Evolutionary conservation across 129 eudicot genomes (phyloP), one percentile per base, ranked within the genome.

Genomic region (Artemisia tridentata): DNA sequence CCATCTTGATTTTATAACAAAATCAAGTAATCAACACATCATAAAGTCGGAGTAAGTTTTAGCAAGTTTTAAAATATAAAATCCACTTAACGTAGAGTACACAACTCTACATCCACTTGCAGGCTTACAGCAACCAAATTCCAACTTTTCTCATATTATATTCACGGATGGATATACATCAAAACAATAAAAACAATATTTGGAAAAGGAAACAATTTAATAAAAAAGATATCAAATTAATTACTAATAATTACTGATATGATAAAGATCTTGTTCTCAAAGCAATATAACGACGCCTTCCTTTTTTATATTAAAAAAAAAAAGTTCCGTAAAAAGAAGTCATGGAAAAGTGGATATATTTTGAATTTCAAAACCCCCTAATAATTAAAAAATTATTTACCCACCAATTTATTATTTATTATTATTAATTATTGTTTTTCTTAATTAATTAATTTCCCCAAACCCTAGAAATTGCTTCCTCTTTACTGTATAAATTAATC

Each of bases 401-500:
- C 53, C 70, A 59, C 71, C 72, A 23, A 73, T 73, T 46, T 68
- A 53, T 63, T 17, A 29, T 16, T 7, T 2, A 6, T 56, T 19
- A 20, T 21, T 57, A 58, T 9, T 17, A 56, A 7, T 56, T 63
- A 38, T 63, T 63, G 38, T 3, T 59, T 59, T 63, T 63, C 17
- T 70, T 71, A 71, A 71, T 78, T 29, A 78, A 71, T 78, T 78
- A 74, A 81, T 71, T 46, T 72, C 76, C 62, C 38, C 82, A 75
- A 85, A 72, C 86, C 91, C 86, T 78, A 75, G 59, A 80, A 80
- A 73, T 72, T 80, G 72, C 75, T 74, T 72, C 67, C 46, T 79
- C 75, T 63, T 74, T 52, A n/a, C n/a, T n/a, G n/a, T n/a, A 57
- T 52, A 72, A 54, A 60, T 71, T 83, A 77, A 45, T 73, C 62